phyloP scores from a whole-genome alignment of 2,329 filamentous ascomycete species.

The Botrytis elliptica region DNA sequence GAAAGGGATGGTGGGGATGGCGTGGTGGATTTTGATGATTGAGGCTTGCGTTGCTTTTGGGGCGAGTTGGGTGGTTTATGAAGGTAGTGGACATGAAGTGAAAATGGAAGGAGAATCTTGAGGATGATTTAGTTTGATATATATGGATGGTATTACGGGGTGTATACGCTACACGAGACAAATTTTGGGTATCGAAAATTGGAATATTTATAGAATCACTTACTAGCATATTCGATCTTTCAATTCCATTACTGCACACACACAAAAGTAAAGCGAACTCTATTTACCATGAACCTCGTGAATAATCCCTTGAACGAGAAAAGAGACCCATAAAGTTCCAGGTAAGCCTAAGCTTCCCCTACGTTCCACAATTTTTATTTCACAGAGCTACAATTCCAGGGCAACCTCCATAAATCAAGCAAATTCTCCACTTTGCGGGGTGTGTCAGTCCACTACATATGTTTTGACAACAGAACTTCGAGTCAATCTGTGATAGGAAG shows the following conservation, averaged over 20 bases:
- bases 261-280: neutral
- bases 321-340: neutral
- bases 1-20: neutral
- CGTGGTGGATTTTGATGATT: slow-evolving; percentile 6
- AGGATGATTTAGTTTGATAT: neutral
- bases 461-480: neutral
- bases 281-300: neutral
- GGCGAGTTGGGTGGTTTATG: neutral
- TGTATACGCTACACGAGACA: neutral
- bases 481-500: neutral
- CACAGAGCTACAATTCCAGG: neutral
- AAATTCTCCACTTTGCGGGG: neutral
- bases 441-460: neutral
- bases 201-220: neutral
- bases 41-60: slow-evolving; percentile 1
- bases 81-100: slow-evolving; percentile 13
- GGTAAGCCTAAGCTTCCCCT: neutral
- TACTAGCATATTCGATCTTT: neutral
- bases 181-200: neutral
- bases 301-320: too few relatives aligned
- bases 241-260: neutral
- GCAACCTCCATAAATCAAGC: too few relatives aligned
- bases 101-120: neutral
- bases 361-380: neutral
- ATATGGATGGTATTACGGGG: neutral